These are phyloP conservation scores for Eucalyptus erythrocorys DNA, from an alignment of 345 rosid species.

Conservation along the genomic window DNA sequence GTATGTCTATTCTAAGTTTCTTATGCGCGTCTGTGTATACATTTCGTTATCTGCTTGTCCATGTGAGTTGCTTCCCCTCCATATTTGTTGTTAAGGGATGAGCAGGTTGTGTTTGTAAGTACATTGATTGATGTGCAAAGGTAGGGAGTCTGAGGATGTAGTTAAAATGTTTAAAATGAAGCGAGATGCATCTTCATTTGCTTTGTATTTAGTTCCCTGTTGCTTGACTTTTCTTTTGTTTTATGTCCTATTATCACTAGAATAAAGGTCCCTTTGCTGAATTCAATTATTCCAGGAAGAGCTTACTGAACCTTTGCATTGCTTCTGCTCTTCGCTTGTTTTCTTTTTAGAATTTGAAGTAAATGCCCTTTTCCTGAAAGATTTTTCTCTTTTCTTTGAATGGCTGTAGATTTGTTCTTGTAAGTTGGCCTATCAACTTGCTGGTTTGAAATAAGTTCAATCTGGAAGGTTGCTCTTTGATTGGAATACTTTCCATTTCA, in stretches of 20 bases:
- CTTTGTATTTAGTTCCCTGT: neutral
- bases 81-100: neutral
- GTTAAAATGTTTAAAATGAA: neutral
- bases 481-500: neutral
- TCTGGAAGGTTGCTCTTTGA: neutral
- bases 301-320: neutral
- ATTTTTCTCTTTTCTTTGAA: neutral
- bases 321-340: neutral
- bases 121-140: neutral
- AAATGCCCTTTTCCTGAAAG: neutral
- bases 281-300: neutral
- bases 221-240: neutral
- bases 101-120: neutral
- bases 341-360: neutral
- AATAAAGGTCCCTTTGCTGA: neutral
- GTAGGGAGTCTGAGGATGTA: neutral
- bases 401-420: neutral
- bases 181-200: neutral
- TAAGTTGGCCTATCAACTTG: neutral
- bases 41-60: neutral
- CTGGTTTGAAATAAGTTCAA: neutral
- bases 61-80: neutral
- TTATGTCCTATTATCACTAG: neutral
- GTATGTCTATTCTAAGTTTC: neutral
- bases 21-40: neutral